phyloP scores from a whole-genome alignment of 2,329 filamentous ascomycete species.

The Ambrosiella cleistominuta region DNA sequence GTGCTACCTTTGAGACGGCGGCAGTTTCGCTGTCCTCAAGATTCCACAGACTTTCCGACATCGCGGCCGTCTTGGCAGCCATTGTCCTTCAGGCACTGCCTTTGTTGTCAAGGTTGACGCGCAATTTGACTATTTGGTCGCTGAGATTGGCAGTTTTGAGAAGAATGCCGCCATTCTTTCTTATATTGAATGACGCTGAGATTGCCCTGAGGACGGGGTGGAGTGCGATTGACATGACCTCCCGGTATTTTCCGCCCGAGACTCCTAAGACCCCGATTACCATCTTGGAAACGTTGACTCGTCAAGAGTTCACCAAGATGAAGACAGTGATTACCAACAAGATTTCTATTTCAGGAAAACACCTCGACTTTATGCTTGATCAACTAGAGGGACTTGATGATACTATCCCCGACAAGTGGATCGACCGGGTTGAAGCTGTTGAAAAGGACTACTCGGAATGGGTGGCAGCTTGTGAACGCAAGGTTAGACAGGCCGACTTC shows the following conservation, averaged over 20 bases:
- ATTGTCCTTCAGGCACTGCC: slow-evolving; percentile 83
- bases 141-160: slow-evolving; percentile 58
- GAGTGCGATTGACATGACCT: slow-evolving; percentile 34
- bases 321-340: slow-evolving; percentile 47
- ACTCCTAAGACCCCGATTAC: background rate
- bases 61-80: slow-evolving; percentile 69
- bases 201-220: slow-evolving; percentile 48
- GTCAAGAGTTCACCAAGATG: slow-evolving; percentile 38
- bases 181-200: slow-evolving; percentile 48
- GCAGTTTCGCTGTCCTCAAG: slow-evolving; percentile 17
- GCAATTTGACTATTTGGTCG: slow-evolving; percentile 61
- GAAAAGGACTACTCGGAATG: slow-evolving; percentile 67
- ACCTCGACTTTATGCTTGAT: slow-evolving; percentile 75
- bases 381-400: slow-evolving; percentile 68
- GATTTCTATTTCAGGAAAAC: slow-evolving; percentile 50
- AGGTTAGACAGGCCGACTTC: slow-evolving; percentile 47
- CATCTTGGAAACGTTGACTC: slow-evolving; percentile 19
- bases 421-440: slow-evolving; percentile 66
- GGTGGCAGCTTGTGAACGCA: slow-evolving; percentile 60
- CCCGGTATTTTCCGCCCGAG: slow-evolving; percentile 4
- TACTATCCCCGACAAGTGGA: slow-evolving; percentile 70
- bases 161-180: slow-evolving; percentile 51
- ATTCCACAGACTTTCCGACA: slow-evolving; percentile 2
- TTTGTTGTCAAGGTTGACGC: slow-evolving; percentile 54
- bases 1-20: slow-evolving; percentile 25